A percentile compares a stretch with the other conserved stretches of the same genome.
Conservation (phyloP, 495 filamentous ascomycete species). For the Penicillium alfredii region DNA sequence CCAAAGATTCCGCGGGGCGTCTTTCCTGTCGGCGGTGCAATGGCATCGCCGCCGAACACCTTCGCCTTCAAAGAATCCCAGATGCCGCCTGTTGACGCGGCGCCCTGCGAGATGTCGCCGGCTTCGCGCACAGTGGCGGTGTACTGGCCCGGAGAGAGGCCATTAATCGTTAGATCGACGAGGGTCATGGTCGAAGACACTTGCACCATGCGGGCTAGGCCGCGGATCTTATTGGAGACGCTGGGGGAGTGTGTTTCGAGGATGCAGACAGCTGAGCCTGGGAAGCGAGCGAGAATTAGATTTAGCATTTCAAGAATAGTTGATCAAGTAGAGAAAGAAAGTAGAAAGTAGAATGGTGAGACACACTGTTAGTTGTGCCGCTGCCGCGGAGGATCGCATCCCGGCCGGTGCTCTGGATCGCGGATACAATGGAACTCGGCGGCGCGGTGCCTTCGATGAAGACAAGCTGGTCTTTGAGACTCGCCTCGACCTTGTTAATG, state of each 20-base stretch:
- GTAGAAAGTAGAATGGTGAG: background rate
- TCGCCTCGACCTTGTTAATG: slow-evolving; percentile 44
- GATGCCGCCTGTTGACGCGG: slow-evolving; percentile 71
- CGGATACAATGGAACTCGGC: slow-evolving; percentile 79
- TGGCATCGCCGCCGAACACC: slow-evolving; percentile 37
- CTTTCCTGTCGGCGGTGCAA: slow-evolving; percentile 13
- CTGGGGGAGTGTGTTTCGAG: slow-evolving; percentile 75
- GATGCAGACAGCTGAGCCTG: slow-evolving; percentile 91
- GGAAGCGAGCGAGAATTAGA: background rate
- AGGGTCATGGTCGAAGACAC: slow-evolving; percentile 69
- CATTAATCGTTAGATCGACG: slow-evolving; percentile 81
- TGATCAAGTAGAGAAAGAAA: slow-evolving; percentile 2
- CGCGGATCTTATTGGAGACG: slow-evolving; percentile 59
- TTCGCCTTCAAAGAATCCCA: slow-evolving; percentile 59
- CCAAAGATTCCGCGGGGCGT: slow-evolving; percentile 66
- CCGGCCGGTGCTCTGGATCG: slow-evolving; percentile 83
- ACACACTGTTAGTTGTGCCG: slow-evolving; percentile 75
- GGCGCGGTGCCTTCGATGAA: slow-evolving; percentile 55
- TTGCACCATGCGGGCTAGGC: slow-evolving; percentile 76
- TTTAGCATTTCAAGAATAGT: background rate
- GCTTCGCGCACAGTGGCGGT: slow-evolving; percentile 73
- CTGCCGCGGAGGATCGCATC: slow-evolving; percentile 93
- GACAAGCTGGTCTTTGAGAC: slow-evolving; percentile 43
- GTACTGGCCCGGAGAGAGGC: slow-evolving; percentile 77
- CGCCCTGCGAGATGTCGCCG: slow-evolving; percentile 85